phyloP scores from a whole-genome alignment of 805 yeast species.

The Metahyphopichia silvanorum region DNA sequence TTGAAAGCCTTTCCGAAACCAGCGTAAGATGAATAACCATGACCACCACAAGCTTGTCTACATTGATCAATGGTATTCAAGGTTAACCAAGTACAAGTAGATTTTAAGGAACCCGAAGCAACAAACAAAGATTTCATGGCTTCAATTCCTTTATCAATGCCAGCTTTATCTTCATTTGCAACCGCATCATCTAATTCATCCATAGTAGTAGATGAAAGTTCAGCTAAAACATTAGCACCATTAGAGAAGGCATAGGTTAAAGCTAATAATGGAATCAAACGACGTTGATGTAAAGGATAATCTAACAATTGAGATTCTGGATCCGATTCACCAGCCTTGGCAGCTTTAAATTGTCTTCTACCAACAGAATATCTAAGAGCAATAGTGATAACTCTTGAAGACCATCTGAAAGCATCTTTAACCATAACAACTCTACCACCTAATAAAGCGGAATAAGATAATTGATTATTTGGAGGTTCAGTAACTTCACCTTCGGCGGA shows the following conservation, averaged over 20 bases:
- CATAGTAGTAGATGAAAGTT: slow-evolving; percentile 49
- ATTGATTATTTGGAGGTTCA: slow-evolving; percentile 77
- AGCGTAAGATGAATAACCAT: slow-evolving; percentile 87
- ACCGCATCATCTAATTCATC: slow-evolving; percentile 51
- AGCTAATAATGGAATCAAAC: slow-evolving; percentile 77
- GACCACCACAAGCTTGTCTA: slow-evolving; percentile 92
- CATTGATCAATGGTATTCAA: slow-evolving; percentile 77
- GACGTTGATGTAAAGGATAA: slow-evolving; percentile 82
- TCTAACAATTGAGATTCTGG: slow-evolving; percentile 69
- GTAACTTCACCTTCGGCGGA: slow-evolving; percentile 61
- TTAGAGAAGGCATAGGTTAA: slow-evolving; percentile 70
- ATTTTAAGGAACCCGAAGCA: slow-evolving; percentile 80
- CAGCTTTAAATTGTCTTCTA: slow-evolving; percentile 71
- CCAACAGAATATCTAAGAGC: slow-evolving; percentile 85
- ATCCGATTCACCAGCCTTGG: slow-evolving; percentile 25
- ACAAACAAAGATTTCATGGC: slow-evolving; percentile 74
- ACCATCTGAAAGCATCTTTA: slow-evolving; percentile 71
- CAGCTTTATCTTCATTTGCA: slow-evolving; percentile 44
- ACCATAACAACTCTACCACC: slow-evolving; percentile 90
- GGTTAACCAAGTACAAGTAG: slow-evolving; percentile 82
- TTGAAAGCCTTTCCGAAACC: slow-evolving; percentile 83
- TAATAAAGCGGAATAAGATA: slow-evolving; percentile 79
- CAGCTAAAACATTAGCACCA: slow-evolving; percentile 58
- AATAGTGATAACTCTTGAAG: slow-evolving; percentile 73
- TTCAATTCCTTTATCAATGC: slow-evolving; percentile 45